Evolutionary conservation across 768 basidiomycete genomes (phyloP).

Genomic region (Filobasidium wieringae): DNA sequence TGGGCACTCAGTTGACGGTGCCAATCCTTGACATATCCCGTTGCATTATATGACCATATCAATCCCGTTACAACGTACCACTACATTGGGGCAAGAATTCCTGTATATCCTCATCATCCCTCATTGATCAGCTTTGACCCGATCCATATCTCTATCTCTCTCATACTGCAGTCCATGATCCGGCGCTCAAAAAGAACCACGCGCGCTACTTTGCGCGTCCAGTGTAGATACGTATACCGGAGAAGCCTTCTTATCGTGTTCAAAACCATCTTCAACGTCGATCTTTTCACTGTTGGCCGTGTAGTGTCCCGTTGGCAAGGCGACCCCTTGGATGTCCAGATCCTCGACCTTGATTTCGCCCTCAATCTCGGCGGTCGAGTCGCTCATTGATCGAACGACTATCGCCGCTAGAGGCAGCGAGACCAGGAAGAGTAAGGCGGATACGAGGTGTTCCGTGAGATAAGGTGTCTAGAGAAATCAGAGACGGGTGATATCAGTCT

Average conservation of each 20-base stretch:
- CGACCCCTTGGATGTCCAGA: constrained; percentile 5
- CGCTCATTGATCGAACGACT: constrained; percentile 17
- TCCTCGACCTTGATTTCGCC: constrained; percentile 8
- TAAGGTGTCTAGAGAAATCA: constrained; percentile 41
- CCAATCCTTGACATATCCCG: too few relatives aligned
- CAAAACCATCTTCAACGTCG: background rate
- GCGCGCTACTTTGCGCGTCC: background rate
- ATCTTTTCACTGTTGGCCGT: background rate
- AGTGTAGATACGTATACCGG: background rate
- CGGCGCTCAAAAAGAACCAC: background rate
- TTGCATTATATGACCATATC: background rate
- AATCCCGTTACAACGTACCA: background rate
- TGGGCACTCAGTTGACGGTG: too few relatives aligned
- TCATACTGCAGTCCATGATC: background rate
- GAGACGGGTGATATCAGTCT: too few relatives aligned
- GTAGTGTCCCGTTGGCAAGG: constrained; percentile 23
- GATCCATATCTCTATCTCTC: background rate
- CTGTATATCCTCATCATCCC: background rate
- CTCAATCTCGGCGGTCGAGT: constrained; percentile 19
- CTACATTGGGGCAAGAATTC: background rate
- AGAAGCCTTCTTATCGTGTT: background rate
- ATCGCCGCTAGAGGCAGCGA: constrained; percentile 22
- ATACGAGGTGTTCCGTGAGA: constrained; percentile 41
- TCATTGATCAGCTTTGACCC: background rate
- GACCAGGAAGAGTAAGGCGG: constrained; percentile 20